phyloP scores from a whole-genome alignment of 495 filamentous ascomycete genomes.

The Penicillium pancosmium region DNA sequence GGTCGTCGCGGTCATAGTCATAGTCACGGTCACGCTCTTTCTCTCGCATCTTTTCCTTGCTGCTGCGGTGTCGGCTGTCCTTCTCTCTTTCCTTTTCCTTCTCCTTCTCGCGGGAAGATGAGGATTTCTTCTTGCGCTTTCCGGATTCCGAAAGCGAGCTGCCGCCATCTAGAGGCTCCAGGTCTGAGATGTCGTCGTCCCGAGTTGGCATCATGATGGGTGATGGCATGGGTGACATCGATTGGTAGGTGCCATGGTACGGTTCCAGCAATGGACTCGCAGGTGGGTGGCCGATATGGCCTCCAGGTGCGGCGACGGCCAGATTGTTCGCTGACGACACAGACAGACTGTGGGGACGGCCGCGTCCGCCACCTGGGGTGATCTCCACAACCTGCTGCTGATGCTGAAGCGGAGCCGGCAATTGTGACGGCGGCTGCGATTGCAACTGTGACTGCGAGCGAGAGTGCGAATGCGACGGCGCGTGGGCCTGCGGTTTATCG shows the following conservation, averaged over 20 bases:
- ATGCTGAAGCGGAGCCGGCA: slow-evolving; percentile 21
- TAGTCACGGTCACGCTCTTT: slow-evolving; percentile 22
- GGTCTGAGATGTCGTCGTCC: slow-evolving; percentile 55
- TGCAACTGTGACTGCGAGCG: slow-evolving; percentile 6
- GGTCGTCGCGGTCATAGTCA: slow-evolving; percentile 24
- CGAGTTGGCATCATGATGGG: slow-evolving; percentile 56
- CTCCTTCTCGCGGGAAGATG: slow-evolving; percentile 28
- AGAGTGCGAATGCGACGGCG: slow-evolving; percentile 15
- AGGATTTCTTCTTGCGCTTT: slow-evolving; percentile 32
- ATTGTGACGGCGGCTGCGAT: slow-evolving; percentile 26
- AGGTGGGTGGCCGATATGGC: slow-evolving; percentile 53
- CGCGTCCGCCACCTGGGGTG: slow-evolving; percentile 39
- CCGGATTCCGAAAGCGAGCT: slow-evolving; percentile 37
- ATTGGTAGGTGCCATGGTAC: slow-evolving; percentile 93
- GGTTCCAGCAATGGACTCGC: slow-evolving; percentile 87
- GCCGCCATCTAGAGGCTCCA: slow-evolving; percentile 44
- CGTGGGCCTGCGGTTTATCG: slow-evolving; percentile 12
- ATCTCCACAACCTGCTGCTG: slow-evolving; percentile 48
- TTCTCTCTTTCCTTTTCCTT: slow-evolving; percentile 19
- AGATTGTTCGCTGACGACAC: slow-evolving; percentile 46
- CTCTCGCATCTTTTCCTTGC: slow-evolving; percentile 30
- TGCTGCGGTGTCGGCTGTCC: slow-evolving; percentile 12
- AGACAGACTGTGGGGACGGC: slow-evolving; percentile 41
- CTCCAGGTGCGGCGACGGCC: slow-evolving; percentile 24
- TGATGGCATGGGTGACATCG: slow-evolving; percentile 92